Evolutionary conservation across 2,329 filamentous ascomycete genomes (phyloP).

Genomic region (Didymosphaeria variabile): DNA sequence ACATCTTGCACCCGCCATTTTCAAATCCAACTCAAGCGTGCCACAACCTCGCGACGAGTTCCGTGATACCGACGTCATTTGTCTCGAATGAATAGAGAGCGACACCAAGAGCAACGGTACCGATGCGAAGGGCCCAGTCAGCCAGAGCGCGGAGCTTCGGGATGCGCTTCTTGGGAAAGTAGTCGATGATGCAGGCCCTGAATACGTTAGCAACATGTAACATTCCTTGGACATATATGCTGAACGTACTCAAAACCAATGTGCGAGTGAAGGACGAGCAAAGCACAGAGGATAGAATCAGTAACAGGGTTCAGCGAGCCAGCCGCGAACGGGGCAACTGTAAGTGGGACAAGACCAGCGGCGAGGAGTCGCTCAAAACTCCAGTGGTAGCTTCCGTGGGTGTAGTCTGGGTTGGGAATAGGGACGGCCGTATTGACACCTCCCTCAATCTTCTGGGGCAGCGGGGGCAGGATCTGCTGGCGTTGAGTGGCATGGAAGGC

Average conservation of each 20-base stretch:
- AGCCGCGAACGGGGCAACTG: slow-evolving; percentile 88
- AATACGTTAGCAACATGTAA: slow-evolving; percentile 20
- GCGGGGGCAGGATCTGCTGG: slow-evolving; percentile 79
- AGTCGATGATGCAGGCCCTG: slow-evolving; percentile 83
- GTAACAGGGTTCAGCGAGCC: slow-evolving; percentile 88
- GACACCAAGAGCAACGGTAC: slow-evolving; percentile 82
- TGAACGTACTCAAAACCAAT: slow-evolving; percentile 82
- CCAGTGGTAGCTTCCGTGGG: slow-evolving; percentile 98
- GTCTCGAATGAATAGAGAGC: slow-evolving; percentile 99
- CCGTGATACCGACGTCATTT: slow-evolving; percentile 93
- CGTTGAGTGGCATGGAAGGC: slow-evolving; percentile 87
- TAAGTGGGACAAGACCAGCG: slow-evolving; percentile 83
- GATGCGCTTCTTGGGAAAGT: slow-evolving; percentile 77
- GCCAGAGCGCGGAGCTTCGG: slow-evolving; percentile 73
- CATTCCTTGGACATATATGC: not conserved
- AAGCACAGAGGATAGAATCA: slow-evolving; percentile 84
- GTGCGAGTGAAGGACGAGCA: slow-evolving; percentile 91
- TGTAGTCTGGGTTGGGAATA: slow-evolving; percentile 74
- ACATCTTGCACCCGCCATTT: not conserved
- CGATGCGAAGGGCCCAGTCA: slow-evolving; percentile 80
- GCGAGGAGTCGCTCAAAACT: slow-evolving; percentile 88
- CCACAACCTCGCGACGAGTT: slow-evolving; percentile 90
- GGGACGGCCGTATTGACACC: slow-evolving; percentile 85
- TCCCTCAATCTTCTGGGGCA: slow-evolving; percentile 85
- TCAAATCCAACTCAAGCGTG: slow-evolving; percentile 66